phyloP scores from a whole-genome alignment of 176 grass and related monocot genomes.

The Tillandsia fasciculata region DNA sequence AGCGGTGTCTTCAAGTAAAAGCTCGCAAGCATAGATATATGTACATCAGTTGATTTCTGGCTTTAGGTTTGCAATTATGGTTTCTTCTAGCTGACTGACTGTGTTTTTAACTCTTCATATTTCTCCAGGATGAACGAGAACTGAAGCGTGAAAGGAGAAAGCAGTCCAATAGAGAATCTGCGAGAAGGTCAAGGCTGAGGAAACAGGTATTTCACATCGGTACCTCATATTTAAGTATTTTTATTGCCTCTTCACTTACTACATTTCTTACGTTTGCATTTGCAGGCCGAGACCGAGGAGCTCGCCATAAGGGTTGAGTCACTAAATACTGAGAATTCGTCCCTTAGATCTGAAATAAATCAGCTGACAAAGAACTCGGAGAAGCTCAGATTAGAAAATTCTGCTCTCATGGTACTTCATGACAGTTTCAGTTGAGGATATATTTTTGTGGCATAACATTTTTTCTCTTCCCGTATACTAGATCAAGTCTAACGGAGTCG shows the following conservation, averaged over 20 bases:
- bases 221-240: not conserved
- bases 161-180: slow-evolving; percentile 80
- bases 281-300: slow-evolving; percentile 68
- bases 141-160: slow-evolving; percentile 61
- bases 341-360: slow-evolving; percentile 56
- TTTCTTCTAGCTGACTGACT: not conserved
- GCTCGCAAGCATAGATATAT: not conserved
- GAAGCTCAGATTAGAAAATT: slow-evolving; percentile 65
- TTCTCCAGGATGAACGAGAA: slow-evolving; percentile 55
- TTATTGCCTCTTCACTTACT: slow-evolving; percentile 6
- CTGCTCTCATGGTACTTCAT: slow-evolving; percentile 40
- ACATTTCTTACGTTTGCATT: slow-evolving; percentile 11
- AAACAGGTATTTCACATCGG: slow-evolving; percentile 44
- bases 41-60: not conserved
- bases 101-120: slow-evolving; percentile 2
- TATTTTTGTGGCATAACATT: too few species aligned
- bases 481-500: too few species aligned
- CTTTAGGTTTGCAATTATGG: slow-evolving; percentile 5
- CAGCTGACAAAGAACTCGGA: slow-evolving; percentile 39
- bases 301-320: slow-evolving; percentile 47
- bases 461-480: not conserved
- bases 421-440: not conserved
- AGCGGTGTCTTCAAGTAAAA: too few species aligned
- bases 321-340: slow-evolving; percentile 46
- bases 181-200: slow-evolving; percentile 72